Evolutionary conservation across 73 alveolate genomes (phyloP), one percentile per base, ranked within the genome.

Genomic region (Paramecium caudatum): DNA sequence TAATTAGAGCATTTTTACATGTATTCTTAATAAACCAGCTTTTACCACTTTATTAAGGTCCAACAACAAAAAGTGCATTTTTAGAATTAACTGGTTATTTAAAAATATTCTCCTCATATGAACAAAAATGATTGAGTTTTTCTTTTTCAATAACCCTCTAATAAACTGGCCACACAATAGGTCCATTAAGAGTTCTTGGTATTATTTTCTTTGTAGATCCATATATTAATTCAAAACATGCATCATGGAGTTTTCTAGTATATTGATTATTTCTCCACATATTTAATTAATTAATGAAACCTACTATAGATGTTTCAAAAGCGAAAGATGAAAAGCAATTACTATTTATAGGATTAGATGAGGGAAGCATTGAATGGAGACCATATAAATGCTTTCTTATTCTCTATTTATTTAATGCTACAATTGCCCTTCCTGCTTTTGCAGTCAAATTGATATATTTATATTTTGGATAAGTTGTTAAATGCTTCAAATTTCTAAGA

Each of bases 331-430:
- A 74, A 21, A 74, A 74, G 55, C 69, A 27, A 41, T 19, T 74
- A 16, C 46, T 74, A 74, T 27, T 74, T 37, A 68, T 39, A 45
- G 55, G 32, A 19, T 45, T 74, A 74, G 88, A 74, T 74, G 46
- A 34, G 43, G 21, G n/a, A 41, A 43, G 68, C 25, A 74, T 74
- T 41, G 88, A 74, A 41, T 45, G 62, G 69, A 41, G 65, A 39
- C 88, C 88, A 3, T 74, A 74, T 74, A 12, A 25, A 41, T 37
- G 39, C 7, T 74, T 74, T 74, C 23, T 41, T 8, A 43, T 37
- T 1, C 88, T 74, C 21, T 74, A 74, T 45, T 27, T 74, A 74
- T 74, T 74, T n/a, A 74, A 74, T n/a, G 88, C 88, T 6, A 74
- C 88, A 30, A 19, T 74, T 37, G 88, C 88, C n/a, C 43, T 74